Evolutionary conservation across 306 rosid genomes (phyloP).

Genomic region (Gynostemma pentaphyllum): DNA sequence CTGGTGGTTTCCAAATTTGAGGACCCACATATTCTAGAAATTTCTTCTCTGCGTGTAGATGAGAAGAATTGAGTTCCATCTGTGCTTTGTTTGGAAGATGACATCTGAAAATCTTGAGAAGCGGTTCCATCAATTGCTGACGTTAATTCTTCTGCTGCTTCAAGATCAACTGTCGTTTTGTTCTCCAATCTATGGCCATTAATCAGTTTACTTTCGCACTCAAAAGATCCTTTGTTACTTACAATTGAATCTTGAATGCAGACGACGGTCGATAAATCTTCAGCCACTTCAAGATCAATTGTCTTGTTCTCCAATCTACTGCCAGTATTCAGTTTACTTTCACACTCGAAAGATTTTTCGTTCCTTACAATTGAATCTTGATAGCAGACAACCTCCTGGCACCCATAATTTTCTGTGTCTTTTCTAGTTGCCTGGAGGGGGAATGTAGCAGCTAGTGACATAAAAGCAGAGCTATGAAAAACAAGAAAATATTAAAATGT

Average conservation of each 20-base stretch:
- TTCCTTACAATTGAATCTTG: neutral
- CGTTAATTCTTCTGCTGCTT: neutral
- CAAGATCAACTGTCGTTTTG: neutral
- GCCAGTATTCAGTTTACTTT: neutral
- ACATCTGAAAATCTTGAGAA: neutral
- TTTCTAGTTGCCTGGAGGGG: conserved; percentile 11
- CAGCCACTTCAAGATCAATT: neutral
- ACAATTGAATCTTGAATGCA: neutral
- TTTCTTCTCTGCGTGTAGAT: neutral
- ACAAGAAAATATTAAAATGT: neutral
- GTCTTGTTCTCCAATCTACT: neutral
- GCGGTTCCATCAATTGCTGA: neutral
- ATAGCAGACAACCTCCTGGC: neutral
- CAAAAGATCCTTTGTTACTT: neutral
- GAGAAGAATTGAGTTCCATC: neutral
- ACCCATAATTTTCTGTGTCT: neutral
- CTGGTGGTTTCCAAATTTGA: neutral
- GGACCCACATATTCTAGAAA: neutral
- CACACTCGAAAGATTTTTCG: neutral
- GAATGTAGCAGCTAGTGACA: conserved; percentile 45
- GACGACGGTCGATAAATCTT: no score
- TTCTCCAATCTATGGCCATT: neutral
- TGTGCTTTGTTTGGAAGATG: neutral
- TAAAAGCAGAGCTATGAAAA: conserved; percentile 42
- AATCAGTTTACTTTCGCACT: neutral